Evolutionary conservation across 2,329 filamentous ascomycete genomes (phyloP).

Genomic region (Nothomitra cinnamomea): DNA sequence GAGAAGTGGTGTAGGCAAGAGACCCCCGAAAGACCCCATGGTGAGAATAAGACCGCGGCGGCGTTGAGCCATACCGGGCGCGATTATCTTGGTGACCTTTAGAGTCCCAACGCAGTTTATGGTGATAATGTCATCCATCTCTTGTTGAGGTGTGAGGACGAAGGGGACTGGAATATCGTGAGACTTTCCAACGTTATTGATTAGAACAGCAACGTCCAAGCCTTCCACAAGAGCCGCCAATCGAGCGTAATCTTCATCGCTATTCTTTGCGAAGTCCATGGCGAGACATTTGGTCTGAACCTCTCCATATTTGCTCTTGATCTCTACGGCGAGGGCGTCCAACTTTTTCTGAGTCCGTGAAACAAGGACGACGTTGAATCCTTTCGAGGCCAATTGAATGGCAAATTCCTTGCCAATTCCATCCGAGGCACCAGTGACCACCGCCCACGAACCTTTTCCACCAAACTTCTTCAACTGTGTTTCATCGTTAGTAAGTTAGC

Average conservation of each 20-base stretch:
- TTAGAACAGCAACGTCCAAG: slow-evolving; percentile 68
- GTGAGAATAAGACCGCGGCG: slow-evolving; percentile 82
- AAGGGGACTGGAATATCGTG: slow-evolving; percentile 89
- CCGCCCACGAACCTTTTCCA: slow-evolving; percentile 79
- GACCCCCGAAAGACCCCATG: slow-evolving; percentile 92
- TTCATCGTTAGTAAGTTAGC: neutral
- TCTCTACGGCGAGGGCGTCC: slow-evolving; percentile 55
- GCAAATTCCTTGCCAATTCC: slow-evolving; percentile 95
- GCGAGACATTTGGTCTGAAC: slow-evolving; percentile 62
- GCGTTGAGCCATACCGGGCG: slow-evolving; percentile 68
- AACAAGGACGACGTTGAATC: slow-evolving; percentile 88
- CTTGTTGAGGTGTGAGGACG: slow-evolving; percentile 56
- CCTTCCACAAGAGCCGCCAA: slow-evolving; percentile 51
- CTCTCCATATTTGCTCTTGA: slow-evolving; percentile 49
- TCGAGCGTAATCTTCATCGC: slow-evolving; percentile 61
- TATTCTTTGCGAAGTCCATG: slow-evolving; percentile 80
- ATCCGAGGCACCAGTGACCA: slow-evolving; percentile 89
- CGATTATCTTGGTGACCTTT: slow-evolving; percentile 69
- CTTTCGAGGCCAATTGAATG: slow-evolving; percentile 71
- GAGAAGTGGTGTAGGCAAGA: slow-evolving; percentile 78
- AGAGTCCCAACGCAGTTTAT: slow-evolving; percentile 92
- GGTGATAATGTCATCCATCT: slow-evolving; percentile 78
- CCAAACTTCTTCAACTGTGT: slow-evolving; percentile 73
- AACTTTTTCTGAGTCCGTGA: slow-evolving; percentile 94
- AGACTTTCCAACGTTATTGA: slow-evolving; percentile 95